phyloP scores from a whole-genome alignment of 1,284 basidiomycete genomes.

The Trametes polyzona region DNA sequence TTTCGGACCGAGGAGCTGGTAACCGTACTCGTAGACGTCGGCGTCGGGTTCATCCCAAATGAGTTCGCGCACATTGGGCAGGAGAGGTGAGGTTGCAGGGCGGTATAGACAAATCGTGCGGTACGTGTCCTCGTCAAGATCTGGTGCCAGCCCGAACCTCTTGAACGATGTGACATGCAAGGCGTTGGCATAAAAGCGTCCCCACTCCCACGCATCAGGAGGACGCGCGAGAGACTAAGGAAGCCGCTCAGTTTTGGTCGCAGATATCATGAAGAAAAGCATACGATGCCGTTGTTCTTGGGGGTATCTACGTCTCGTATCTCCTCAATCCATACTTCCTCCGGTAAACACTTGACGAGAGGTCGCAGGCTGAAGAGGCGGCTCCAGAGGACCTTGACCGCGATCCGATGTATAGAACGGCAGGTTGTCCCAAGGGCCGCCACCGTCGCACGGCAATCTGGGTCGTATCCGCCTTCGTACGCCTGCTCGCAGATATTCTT shows the following conservation, averaged over 20 bases:
- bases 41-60: slow-evolving; percentile 26
- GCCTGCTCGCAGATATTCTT: slow-evolving; percentile 23
- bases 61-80: slow-evolving; percentile 22
- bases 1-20: slow-evolving; percentile 21
- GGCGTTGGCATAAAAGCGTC: slow-evolving; percentile 16
- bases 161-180: slow-evolving; percentile 21
- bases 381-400: slow-evolving; percentile 21
- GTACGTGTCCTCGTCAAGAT: slow-evolving; percentile 25
- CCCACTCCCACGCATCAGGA: slow-evolving; percentile 20
- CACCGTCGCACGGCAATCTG: slow-evolving; percentile 18
- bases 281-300: slow-evolving; percentile 15
- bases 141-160: slow-evolving; percentile 18
- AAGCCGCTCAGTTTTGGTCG: neutral
- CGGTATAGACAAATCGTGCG: slow-evolving; percentile 23
- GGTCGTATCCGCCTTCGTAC: slow-evolving; percentile 24
- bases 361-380: slow-evolving; percentile 24
- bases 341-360: slow-evolving; percentile 23
- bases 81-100: slow-evolving; percentile 8
- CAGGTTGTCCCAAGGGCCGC: slow-evolving; percentile 16
- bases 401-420: slow-evolving; percentile 17
- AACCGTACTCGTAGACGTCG: slow-evolving; percentile 26
- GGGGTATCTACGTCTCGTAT: neutral
- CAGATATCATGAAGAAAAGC: neutral
- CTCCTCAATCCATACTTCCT: slow-evolving; percentile 19
- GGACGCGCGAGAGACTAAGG: slow-evolving; percentile 19